Conservation (phyloP, 495 filamentous ascomycete genomes). For the Daldinia caldariorum region DNA sequence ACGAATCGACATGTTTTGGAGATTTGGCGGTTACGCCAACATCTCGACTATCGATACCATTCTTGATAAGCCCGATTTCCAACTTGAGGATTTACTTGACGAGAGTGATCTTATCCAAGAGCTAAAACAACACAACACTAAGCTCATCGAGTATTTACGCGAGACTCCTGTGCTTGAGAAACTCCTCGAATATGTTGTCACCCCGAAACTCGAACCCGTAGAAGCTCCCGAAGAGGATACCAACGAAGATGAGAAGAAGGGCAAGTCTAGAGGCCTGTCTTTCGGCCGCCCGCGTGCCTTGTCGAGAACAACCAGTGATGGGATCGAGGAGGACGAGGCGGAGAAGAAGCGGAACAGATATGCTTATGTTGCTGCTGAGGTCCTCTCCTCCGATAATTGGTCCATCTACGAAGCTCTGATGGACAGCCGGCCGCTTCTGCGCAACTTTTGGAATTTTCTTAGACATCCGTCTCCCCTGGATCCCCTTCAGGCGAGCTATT, state of each 20-base stretch:
- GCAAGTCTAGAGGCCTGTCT: constrained; percentile 60
- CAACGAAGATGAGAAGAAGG: constrained; percentile 62
- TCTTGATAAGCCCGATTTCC: constrained; percentile 93
- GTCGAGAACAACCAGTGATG: constrained; percentile 52
- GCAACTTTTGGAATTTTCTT: constrained; percentile 90
- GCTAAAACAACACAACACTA: constrained; percentile 96
- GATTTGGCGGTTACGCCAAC: constrained; percentile 97
- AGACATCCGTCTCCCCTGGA: constrained; percentile 83
- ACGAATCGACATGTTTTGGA: constrained; percentile 89
- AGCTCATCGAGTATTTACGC: constrained; percentile 94
- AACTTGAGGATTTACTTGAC: constrained; percentile 93
- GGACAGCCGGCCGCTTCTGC: constrained; percentile 78
- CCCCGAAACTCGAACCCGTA: constrained; percentile 70
- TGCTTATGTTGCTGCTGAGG: constrained; percentile 89
- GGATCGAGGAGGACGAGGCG: constrained; percentile 67
- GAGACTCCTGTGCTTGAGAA: constrained; percentile 86
- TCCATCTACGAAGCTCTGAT: constrained; percentile 92
- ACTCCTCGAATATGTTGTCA: constrained; percentile 90
- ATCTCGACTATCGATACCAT: constrained; percentile 95
- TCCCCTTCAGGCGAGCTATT: constrained; percentile 93
- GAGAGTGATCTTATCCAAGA: constrained; percentile 97
- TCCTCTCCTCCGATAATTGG: constrained; percentile 96
- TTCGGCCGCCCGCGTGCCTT: constrained; percentile 57
- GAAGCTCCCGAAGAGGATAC: constrained; percentile 70
- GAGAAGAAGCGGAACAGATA: constrained; percentile 92